Conservation (phyloP, 306 rosid species). For the Begonia peltatifolia region DNA sequence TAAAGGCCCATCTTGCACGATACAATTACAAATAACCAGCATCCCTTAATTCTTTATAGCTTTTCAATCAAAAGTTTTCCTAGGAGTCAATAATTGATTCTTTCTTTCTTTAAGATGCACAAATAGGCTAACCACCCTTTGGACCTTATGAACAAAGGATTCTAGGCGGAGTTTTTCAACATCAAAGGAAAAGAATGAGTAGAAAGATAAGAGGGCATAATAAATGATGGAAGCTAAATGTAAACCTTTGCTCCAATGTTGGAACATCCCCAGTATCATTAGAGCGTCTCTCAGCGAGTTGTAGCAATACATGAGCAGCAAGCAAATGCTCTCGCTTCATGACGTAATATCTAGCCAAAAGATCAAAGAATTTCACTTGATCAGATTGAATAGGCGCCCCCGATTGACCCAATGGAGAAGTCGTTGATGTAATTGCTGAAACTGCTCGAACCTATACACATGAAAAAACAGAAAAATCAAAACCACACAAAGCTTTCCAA, state of each 20-base stretch:
- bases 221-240: conserved; percentile 4
- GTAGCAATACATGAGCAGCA: conserved; percentile 79
- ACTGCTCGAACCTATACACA: conserved; percentile 49
- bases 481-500: conserved; percentile 5
- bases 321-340: conserved; percentile 83
- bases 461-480: conserved; percentile 13
- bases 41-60: too few relatives aligned
- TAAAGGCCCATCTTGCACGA: too few relatives aligned
- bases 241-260: conserved; percentile 70
- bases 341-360: conserved; percentile 83
- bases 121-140: too few relatives aligned
- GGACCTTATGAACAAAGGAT: too few relatives aligned
- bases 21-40: too few relatives aligned
- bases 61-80: too few relatives aligned
- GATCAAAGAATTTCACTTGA: conserved; percentile 73
- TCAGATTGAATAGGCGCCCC: conserved; percentile 45
- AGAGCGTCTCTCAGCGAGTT: conserved; percentile 79
- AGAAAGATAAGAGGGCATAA: too few relatives aligned
- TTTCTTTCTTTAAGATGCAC: too few relatives aligned
- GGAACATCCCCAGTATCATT: conserved; percentile 46
- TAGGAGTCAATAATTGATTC: too few relatives aligned
- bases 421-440: conserved; percentile 39
- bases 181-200: too few relatives aligned
- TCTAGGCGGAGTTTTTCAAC: too few relatives aligned
- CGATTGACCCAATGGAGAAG: conserved; percentile 50